Percentiles rank a stretch among this genome's conserved stretches.
These are phyloP conservation scores for Saccharomycopsis crataegensis DNA, from an alignment of 1,139 yeast species.

Conservation along the genomic window DNA sequence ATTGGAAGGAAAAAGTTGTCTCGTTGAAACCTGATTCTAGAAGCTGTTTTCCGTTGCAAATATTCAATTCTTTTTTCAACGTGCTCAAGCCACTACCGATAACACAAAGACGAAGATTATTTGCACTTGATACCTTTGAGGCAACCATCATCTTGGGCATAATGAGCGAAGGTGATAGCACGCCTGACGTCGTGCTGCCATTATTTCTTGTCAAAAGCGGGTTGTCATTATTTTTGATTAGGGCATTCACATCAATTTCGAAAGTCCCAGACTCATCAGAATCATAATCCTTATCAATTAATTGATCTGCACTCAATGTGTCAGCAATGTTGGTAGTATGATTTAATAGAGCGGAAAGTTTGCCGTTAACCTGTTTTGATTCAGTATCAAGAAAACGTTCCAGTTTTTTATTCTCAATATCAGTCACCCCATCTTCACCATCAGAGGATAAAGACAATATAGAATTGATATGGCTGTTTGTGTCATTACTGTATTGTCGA, in stretches of 20 bases:
- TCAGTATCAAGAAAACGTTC: neutral
- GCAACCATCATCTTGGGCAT: conserved; percentile 19
- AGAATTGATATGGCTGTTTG: conserved; percentile 15
- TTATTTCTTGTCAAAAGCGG: neutral
- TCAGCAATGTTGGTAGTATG: neutral
- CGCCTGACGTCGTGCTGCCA: neutral
- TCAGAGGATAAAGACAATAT: conserved; percentile 17
- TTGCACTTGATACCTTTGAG: neutral
- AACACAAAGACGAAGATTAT: conserved; percentile 14
- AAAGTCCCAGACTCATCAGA: conserved; percentile 19
- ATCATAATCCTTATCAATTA: conserved; percentile 7
- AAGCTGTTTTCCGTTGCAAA: neutral
- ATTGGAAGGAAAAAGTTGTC: conserved; percentile 5
- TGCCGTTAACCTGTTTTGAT: neutral
- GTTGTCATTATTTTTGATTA: conserved; percentile 1
- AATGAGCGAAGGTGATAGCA: conserved; percentile 15
- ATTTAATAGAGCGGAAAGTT: neutral
- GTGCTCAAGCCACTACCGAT: conserved; percentile 13
- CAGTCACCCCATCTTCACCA: conserved; percentile 9
- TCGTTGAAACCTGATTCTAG: neutral
- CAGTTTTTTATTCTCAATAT: neutral
- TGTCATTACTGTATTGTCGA: conserved; percentile 1
- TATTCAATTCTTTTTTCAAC: conserved; percentile 12
- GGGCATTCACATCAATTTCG: conserved; percentile 17
- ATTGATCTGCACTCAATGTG: neutral